These are phyloP conservation scores for Dothideomycetes sp. DNA, from an alignment of 2,329 filamentous ascomycete genomes.

Conservation along the genomic window DNA sequence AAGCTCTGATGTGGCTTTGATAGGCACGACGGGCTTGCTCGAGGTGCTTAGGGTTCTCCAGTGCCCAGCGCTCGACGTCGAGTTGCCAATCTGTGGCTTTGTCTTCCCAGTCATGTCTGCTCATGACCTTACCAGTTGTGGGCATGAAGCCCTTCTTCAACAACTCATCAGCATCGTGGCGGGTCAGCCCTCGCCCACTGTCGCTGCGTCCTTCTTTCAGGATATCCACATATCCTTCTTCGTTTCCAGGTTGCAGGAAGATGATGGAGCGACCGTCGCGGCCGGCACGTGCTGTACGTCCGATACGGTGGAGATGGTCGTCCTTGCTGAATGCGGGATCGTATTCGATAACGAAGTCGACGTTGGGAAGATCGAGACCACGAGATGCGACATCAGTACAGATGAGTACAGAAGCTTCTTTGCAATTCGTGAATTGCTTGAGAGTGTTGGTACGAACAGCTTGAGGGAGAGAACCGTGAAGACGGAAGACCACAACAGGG, in stretches of 20 bases:
- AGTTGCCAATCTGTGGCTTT: conserved; percentile 58
- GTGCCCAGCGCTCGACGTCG: conserved; percentile 53
- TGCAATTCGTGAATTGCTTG: conserved; percentile 62
- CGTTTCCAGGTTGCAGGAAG: conserved; percentile 80
- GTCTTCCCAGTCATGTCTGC: conserved; percentile 48
- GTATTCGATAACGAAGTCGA: conserved; percentile 92
- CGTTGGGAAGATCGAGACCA: conserved; percentile 87
- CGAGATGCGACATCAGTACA: conserved; percentile 94
- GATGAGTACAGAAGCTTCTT: conserved; percentile 69
- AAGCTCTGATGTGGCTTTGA: conserved; percentile 86
- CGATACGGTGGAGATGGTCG: conserved; percentile 90
- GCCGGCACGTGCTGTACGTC: conserved; percentile 86
- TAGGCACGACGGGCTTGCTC: conserved; percentile 77
- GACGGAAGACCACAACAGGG: conserved; percentile 66
- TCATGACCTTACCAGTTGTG: conserved; percentile 14
- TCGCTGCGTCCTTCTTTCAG: conserved; percentile 61
- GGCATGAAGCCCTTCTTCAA: conserved; percentile 51
- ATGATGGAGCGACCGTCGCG: conserved; percentile 76
- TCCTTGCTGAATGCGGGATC: conserved; percentile 89
- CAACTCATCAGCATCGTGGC: conserved; percentile 54
- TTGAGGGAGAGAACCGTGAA: conserved; percentile 88
- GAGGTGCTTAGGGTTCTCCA: conserved; percentile 55
- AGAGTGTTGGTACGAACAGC: conserved; percentile 79
- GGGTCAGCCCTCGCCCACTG: conserved; percentile 50
- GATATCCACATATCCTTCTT: conserved; percentile 80